Percentiles rank a stretch among this genome's conserved stretches.
Evolutionary conservation across 306 rosid species (phyloP).

Genomic region (Dryas drummondii): DNA sequence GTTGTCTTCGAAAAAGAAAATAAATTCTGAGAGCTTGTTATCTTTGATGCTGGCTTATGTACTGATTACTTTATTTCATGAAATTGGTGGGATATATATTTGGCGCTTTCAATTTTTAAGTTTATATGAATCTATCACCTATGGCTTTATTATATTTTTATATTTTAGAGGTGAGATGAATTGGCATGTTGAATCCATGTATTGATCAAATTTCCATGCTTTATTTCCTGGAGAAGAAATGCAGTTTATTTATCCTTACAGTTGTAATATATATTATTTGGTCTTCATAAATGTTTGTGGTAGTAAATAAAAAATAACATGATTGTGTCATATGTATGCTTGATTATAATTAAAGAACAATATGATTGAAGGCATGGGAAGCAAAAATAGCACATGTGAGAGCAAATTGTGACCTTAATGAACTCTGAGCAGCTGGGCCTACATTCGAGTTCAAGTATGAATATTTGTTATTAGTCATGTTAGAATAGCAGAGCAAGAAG

Average conservation of each 20-base stretch:
- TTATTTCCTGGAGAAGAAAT: background rate
- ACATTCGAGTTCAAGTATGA: background rate
- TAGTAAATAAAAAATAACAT: no score
- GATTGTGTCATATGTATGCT: background rate
- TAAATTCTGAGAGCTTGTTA: constrained; percentile 44
- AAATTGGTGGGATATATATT: constrained; percentile 15
- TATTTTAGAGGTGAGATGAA: no score
- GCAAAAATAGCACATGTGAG: background rate
- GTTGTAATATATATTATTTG: background rate
- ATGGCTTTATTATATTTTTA: background rate
- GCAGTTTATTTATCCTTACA: background rate
- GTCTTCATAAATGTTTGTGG: background rate
- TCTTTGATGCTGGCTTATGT: constrained; percentile 32
- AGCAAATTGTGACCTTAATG: background rate
- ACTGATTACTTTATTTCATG: constrained; percentile 22
- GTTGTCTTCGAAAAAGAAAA: constrained; percentile 42
- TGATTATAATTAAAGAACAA: background rate
- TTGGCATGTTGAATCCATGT: background rate
- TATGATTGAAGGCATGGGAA: background rate
- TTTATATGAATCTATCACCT: background rate
- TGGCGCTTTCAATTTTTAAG: background rate
- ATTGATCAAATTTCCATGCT: background rate
- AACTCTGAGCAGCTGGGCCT: background rate
- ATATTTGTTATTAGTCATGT: no score
- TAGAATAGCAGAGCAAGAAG: no score